A percentile compares a stretch with the other conserved stretches of the same genome.
Conservation (phyloP, 768 basidiomycete species). For the Calocybe cyanea region DNA sequence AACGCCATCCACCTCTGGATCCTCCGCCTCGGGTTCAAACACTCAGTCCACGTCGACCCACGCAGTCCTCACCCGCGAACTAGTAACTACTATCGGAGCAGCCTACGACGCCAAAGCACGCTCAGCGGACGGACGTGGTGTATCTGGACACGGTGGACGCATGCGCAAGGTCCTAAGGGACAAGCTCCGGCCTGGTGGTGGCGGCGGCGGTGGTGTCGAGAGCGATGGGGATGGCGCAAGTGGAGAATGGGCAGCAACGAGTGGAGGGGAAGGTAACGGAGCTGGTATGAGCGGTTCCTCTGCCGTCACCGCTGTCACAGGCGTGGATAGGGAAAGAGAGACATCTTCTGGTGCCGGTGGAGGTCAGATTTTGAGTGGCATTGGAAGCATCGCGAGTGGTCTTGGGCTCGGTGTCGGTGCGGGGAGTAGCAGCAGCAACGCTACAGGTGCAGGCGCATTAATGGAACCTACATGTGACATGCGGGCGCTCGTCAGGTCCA, state of each 20-base stretch:
- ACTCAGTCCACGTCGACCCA: constrained; percentile 11
- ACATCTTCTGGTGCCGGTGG: constrained; percentile 17
- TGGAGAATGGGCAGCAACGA: constrained; percentile 16
- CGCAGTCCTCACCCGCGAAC: constrained; percentile 36
- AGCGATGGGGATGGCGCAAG: constrained; percentile 22
- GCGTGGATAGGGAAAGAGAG: constrained; percentile 10
- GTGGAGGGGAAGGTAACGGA: constrained; percentile 20
- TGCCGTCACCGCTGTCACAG: constrained; percentile 1
- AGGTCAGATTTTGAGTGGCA: constrained; percentile 37
- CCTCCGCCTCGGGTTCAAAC: constrained; percentile 10
- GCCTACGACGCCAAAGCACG: constrained; percentile 47
- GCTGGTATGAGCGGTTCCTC: constrained; percentile 4
- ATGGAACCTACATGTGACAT: constrained; percentile 50
- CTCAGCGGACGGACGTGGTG: constrained; percentile 46
- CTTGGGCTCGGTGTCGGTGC: constrained; percentile 34
- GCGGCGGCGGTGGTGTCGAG: constrained; percentile 21
- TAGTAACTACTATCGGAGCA: constrained; percentile 42
- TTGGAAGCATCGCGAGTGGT: constrained; percentile 37
- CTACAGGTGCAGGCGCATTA: constrained; percentile 33
- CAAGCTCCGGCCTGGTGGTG: constrained; percentile 37
- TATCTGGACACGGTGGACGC: constrained; percentile 33
- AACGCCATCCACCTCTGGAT: constrained; percentile 6
- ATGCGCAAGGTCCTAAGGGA: constrained; percentile 51
- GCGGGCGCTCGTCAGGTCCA: constrained; percentile 41
- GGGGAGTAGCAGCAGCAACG: constrained; percentile 20